Evolutionary conservation across 768 basidiomycete genomes (phyloP).

Genomic region (Termitomyces sp.): DNA sequence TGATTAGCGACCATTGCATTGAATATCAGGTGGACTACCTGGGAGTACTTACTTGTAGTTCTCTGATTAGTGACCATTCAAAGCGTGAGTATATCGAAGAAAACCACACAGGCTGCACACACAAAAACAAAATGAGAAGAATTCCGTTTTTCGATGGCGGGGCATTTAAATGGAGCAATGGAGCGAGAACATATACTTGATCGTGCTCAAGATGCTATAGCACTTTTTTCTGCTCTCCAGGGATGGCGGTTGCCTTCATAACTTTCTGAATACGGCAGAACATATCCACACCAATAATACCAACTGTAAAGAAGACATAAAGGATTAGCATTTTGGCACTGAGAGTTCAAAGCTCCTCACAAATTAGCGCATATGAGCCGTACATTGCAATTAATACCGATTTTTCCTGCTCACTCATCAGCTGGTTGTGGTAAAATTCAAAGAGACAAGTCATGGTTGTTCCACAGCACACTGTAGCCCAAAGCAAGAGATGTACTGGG

Average conservation of each 20-base stretch:
- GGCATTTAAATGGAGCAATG: not conserved
- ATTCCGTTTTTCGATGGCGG: not conserved
- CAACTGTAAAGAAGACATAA: constrained; percentile 5
- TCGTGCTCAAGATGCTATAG: not conserved
- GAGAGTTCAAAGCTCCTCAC: constrained; percentile 5
- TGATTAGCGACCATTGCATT: not conserved
- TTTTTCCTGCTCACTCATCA: constrained; percentile 16
- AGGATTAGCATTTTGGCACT: not conserved
- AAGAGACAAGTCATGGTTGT: constrained; percentile 18
- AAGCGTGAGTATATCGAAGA: not conserved
- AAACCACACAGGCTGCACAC: not conserved
- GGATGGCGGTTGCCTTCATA: constrained; percentile 4
- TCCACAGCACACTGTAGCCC: constrained; percentile 13
- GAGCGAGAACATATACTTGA: not conserved
- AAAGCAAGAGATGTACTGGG: constrained; percentile 14
- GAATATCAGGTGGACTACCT: not conserved
- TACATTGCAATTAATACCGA: constrained; percentile 13
- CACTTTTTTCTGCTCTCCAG: constrained; percentile 1
- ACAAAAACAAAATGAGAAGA: not conserved
- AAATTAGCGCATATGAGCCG: constrained; percentile 14
- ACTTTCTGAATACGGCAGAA: constrained; percentile 15
- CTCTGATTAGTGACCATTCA: not conserved
- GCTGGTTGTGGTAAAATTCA: constrained; percentile 16
- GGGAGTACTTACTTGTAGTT: not conserved
- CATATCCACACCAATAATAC: constrained; percentile 16